phyloP scores from a whole-genome alignment of 768 basidiomycete species.

The Suillus subalutaceus region DNA sequence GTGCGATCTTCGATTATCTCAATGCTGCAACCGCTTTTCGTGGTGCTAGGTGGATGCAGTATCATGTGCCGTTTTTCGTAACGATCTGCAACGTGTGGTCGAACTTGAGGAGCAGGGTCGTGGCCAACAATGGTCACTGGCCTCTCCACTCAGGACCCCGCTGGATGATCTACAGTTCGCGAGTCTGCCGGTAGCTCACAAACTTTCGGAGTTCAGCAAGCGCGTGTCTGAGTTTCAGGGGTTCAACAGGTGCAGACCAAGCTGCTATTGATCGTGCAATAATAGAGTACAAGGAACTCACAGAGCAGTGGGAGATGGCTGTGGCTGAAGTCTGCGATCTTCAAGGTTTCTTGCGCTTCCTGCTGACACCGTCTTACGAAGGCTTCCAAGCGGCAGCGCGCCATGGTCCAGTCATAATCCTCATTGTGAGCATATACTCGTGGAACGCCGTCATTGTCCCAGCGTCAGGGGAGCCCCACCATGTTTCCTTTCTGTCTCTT shows the following conservation, averaged over 20 bases:
- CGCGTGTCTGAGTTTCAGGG: not conserved
- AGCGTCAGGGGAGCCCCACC: too few species aligned
- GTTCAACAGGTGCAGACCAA: not conserved
- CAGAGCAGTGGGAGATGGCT: constrained; percentile 8
- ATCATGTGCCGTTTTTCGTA: constrained; percentile 26
- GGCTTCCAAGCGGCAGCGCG: too few species aligned
- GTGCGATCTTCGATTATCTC: constrained; percentile 1
- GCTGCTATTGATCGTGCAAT: constrained; percentile 3
- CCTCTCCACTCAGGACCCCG: constrained; percentile 24
- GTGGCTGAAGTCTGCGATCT: constrained; percentile 13
- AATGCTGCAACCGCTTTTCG: constrained; percentile 15
- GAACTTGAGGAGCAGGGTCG: constrained; percentile 34
- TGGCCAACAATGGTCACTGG: constrained; percentile 36
- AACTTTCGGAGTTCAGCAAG: not conserved
- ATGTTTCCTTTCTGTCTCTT: not conserved
- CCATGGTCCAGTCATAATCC: too few species aligned
- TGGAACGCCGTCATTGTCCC: too few species aligned
- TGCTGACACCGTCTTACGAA: not conserved
- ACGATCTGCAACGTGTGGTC: constrained; percentile 26
- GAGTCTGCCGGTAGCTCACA: not conserved
- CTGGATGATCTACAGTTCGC: constrained; percentile 28
- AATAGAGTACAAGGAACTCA: constrained; percentile 13
- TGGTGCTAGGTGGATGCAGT: constrained; percentile 27
- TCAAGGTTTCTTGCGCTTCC: constrained; percentile 19
- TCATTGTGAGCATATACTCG: too few species aligned